Base-by-base conservation (phyloP, 371 early-diverging fungal species). In the Rhizopus delemar region DNA sequence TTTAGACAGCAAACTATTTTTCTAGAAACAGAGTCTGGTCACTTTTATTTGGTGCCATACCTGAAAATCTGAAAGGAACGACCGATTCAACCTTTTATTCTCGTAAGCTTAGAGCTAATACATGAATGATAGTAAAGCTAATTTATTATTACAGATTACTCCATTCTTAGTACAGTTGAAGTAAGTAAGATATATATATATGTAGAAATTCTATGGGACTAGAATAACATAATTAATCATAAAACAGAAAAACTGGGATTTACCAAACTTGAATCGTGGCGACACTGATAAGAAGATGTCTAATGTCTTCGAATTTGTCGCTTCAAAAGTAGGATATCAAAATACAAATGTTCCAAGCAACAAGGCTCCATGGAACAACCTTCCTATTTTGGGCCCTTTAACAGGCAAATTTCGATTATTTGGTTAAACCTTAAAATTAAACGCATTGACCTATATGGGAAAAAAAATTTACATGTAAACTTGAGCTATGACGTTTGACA, bases 131-230 rank as follows among this genome's bases (percentile, higher is more conserved):
- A 2, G 2, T 51, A 41, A 41, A 29, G 5, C 3, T 31, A 8
- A 41, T n/a, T 13, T 13, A 16, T 8, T 3, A 11, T 38, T 41
- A 6, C 51, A 58, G 59, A 68, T 39, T 85, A 82, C 71, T 80
- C 81, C 41, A 56, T 72, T 41, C 58, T 88, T n/a, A 73, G 77
- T 41, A 83, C 83, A 39, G 69, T 85, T 36, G 84, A 85, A 67
- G 39, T 38, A 38, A 8, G 39, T 38, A 11, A 38, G 3, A 38
- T 38, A 38, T 22, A 22, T 2, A 22, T 22, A 22, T 22, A 22
- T 22, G 2, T 22, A 22, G 2, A 22, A 2, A 22, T 22, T 22
- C 22, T 22, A 22, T 22, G 22, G 22, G 22, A 22, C 22, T 22
- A 22, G 22, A 38, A 38, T 38, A 38, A 13, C 5, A 6, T 38